Evolutionary conservation across 2,329 filamentous ascomycete species (phyloP).

Genomic region (Pseudogymnoascus destructans): DNA sequence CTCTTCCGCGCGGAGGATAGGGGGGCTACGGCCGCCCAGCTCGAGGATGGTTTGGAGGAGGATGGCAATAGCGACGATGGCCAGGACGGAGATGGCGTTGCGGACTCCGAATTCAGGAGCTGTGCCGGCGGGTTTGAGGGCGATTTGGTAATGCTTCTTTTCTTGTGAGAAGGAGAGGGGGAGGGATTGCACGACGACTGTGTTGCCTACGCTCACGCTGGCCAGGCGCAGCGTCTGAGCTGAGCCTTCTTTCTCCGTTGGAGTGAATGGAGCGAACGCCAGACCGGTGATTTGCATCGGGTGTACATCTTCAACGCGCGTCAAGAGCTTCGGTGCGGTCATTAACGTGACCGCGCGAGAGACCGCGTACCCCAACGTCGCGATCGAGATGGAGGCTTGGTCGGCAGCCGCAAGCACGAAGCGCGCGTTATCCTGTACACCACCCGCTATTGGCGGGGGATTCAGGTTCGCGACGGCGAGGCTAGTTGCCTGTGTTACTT

Average conservation of each 20-base stretch:
- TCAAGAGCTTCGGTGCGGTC: constrained; percentile 38
- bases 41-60: constrained; percentile 24
- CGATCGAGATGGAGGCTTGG: constrained; percentile 66
- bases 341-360: constrained; percentile 36
- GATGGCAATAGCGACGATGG: constrained; percentile 17
- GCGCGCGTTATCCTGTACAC: constrained; percentile 52
- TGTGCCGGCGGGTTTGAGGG: not conserved
- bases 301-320: constrained; percentile 42
- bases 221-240: constrained; percentile 25
- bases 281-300: constrained; percentile 45
- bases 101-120: not conserved
- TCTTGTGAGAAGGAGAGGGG: constrained; percentile 21
- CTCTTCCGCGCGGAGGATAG: constrained; percentile 18
- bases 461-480: constrained; percentile 64
- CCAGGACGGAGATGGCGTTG: constrained; percentile 17
- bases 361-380: constrained; percentile 58
- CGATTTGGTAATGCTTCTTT: constrained; percentile 7
- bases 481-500: constrained; percentile 60
- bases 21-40: constrained; percentile 19
- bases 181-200: constrained; percentile 26
- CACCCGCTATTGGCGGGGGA: constrained; percentile 35
- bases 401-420: constrained; percentile 70
- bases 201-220: constrained; percentile 25
- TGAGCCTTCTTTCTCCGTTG: constrained; percentile 16
- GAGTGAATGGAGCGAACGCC: constrained; percentile 36